Base-by-base conservation (phyloP, 192 early-diverging fungal genomes). In the Coemansia sp. region DNA sequence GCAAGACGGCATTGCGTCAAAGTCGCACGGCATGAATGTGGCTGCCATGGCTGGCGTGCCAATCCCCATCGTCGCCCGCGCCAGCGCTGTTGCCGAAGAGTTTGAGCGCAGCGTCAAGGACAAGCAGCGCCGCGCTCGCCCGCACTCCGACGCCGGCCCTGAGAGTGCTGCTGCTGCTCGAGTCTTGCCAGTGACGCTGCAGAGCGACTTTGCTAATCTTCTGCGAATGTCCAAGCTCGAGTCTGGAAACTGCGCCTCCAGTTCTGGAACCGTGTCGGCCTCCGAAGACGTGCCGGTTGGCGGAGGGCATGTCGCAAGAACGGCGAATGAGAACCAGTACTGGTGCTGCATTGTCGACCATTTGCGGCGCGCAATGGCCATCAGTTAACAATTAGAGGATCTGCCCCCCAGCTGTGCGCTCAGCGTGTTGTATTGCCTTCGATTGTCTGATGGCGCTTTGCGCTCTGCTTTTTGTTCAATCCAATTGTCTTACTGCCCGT, bases 21-120 rank as follows among this genome's bases (percentile, higher is more conserved):
- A 94, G 78, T 95, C 93, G 24, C 96, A 95, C 70, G 98, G 98
- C 55, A 98, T 98, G 95, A 98, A 98, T 64, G 95, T 98, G 0
- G 98, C 98, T 5, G 85, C 83, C n/a, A 98, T 98, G 93, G 98
- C 96, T 0, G 94, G 94, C 8, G 87, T 99, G 15, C 94, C 94
- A 0, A 33, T 78, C 26, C 35, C 69, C 7, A 88, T 96, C 52
- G 87, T 96, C 6, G 81, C 87, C 34, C 77, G 85, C 20, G 96
- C 96, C 16, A 88, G 86, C 45, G 64, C 60, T 7, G 84, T 92
- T 51, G 93, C 95, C 0, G 85, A 87, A 6, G 63, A 88, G 36
- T 96, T 96, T 73, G 96, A 98, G 65, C 62, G 23, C 14, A 62
- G 70, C 5, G 34, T 84, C 24, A 78, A 77, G 68, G 68, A 49